phyloP scores from a whole-genome alignment of 2,329 filamentous ascomycete species.

The Alternaria gansuensis region DNA sequence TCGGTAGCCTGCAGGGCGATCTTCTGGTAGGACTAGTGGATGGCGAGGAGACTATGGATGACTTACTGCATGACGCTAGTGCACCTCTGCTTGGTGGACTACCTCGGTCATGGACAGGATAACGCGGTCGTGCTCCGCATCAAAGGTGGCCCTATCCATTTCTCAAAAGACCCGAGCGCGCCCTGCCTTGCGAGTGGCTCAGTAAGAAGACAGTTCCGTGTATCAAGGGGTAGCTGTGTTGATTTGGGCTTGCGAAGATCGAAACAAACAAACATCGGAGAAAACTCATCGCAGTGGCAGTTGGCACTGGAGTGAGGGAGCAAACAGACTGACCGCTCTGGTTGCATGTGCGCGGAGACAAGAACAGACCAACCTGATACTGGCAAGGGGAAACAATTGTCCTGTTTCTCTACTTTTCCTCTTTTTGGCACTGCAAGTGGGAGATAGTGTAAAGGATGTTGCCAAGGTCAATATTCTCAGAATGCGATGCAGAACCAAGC shows the following conservation, averaged over 20 bases:
- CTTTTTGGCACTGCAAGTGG: neutral
- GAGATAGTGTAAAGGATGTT: neutral
- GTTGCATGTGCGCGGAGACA: neutral
- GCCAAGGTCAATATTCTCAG: too few species aligned
- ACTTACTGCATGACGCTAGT: neutral
- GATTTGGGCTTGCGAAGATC: slow-evolving; percentile 1
- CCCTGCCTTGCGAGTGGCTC: neutral
- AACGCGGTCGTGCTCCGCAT: neutral
- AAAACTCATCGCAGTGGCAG: neutral
- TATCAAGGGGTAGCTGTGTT: neutral
- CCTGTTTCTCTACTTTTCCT: neutral
- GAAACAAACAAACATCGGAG: slow-evolving; percentile 1
- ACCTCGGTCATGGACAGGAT: neutral
- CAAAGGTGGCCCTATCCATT: neutral
- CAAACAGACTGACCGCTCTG: neutral
- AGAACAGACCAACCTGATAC: neutral
- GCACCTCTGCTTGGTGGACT: neutral
- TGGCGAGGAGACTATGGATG: slow-evolving; percentile 3
- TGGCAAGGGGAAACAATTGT: neutral
- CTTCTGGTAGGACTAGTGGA: neutral
- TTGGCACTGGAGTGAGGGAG: neutral
- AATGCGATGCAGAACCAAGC: too few species aligned
- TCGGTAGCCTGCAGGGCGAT: neutral
- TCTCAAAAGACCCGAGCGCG: neutral
- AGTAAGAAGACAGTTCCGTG: neutral